Base-by-base conservation (phyloP, 495 filamentous ascomycete genomes). In the Glarea lozoyensis region DNA sequence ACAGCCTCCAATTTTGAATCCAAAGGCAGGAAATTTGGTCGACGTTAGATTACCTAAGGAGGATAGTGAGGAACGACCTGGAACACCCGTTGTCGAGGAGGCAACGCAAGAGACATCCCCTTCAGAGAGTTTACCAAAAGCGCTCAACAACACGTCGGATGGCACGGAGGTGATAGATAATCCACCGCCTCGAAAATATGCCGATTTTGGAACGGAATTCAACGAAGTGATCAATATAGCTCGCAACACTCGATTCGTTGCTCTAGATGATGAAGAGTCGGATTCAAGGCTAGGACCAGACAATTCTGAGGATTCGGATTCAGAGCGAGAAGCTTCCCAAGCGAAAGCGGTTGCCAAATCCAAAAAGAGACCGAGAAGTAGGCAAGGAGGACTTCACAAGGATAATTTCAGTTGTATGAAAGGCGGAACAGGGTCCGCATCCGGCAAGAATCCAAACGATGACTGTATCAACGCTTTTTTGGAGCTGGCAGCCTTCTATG, bases 401-500 rank as follows among this genome's bases (percentile, higher is more conserved):
- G 58, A 67, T 36, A 72, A 61, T 1, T 86, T 86, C 55, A 66
- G 70, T 36, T 87, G 83, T 58, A 86, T 88, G 82, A 66, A 75
- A 32, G 53, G 53, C 17, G 54, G 54, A 4, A 57, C 54, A 16
- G 51, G 50, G 0, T 10, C 34, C 12, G 30, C 36, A 6, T 11
- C 40, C 1, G 35, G 45, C 7, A 59, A 60, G 33, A 57, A 56
- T 30, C 86, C 86, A 0, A 97, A 97, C 54, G 63, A 63, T 1
- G 62, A 72, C 9, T 94, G 86, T 0, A 90, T 93, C 40, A 72
- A 81, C 21, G 60, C 89, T n/a, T 66, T 95, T 4, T 75, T 89
- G 49, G 67, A 84, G 49, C 90, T 96, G 86, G 68, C 75, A 37
- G 77, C 84, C 42, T 86, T 93, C 60, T 95, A 95, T 58, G 76